Conservation (phyloP, 2,329 filamentous ascomycete genomes). For the Pseudogymnoascus sp. region DNA sequence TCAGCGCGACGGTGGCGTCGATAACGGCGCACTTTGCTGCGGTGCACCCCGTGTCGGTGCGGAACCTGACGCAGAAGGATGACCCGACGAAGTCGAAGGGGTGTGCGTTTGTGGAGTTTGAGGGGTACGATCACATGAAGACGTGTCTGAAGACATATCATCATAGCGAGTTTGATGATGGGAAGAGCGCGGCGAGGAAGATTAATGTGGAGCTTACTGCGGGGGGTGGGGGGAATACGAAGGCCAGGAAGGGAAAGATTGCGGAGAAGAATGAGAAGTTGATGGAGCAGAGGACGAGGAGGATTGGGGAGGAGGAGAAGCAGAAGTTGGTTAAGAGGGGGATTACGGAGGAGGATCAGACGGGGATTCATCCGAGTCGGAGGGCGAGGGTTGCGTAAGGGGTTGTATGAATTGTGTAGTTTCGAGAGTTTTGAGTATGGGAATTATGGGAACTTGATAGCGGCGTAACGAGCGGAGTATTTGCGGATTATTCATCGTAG, state of each 20-base stretch:
- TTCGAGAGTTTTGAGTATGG: background rate
- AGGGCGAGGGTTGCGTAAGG: slow-evolving; percentile 5
- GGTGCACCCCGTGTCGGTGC: slow-evolving; percentile 60
- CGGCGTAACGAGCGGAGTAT: background rate
- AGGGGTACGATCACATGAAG: slow-evolving; percentile 79
- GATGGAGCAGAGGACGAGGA: slow-evolving; percentile 51
- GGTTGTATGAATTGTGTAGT: background rate
- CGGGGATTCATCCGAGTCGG: slow-evolving; percentile 9
- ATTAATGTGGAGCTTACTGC: slow-evolving; percentile 94
- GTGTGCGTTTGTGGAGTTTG: slow-evolving; percentile 84
- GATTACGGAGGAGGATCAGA: background rate
- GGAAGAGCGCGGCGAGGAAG: slow-evolving; percentile 48
- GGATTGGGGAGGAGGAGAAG: slow-evolving; percentile 23
- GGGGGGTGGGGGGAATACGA: slow-evolving; percentile 75
- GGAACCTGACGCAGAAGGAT: slow-evolving; percentile 61
- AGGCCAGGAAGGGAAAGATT: slow-evolving; percentile 66
- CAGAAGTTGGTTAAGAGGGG: slow-evolving; percentile 20
- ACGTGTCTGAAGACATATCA: slow-evolving; percentile 87
- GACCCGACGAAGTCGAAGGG: slow-evolving; percentile 59
- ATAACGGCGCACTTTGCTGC: slow-evolving; percentile 70
- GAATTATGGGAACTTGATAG: background rate
- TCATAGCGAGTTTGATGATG: slow-evolving; percentile 65
- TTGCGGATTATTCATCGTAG: background rate
- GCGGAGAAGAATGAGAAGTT: slow-evolving; percentile 79
- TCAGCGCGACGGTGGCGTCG: slow-evolving; percentile 61